Evolutionary conservation across 192 early-diverging fungal genomes (phyloP).

Genomic region (Kickxella alabastrina): DNA sequence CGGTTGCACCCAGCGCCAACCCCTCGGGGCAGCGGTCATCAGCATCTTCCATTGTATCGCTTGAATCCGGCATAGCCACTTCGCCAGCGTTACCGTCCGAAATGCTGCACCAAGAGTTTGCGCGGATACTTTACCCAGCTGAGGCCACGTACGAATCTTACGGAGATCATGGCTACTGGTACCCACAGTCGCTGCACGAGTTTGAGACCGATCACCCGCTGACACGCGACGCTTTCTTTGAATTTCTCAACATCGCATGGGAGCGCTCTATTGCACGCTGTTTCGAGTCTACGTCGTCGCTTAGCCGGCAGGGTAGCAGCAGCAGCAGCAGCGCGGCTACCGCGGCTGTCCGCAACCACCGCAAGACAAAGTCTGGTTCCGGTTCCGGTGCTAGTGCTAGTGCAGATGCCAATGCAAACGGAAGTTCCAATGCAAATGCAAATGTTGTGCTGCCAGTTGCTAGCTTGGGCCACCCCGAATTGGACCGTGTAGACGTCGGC

Average conservation of each 20-base stretch:
- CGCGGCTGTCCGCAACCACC: conserved; percentile 11
- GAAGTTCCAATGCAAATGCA: too few species aligned
- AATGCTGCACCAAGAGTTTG: conserved; percentile 36
- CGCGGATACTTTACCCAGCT: conserved; percentile 41
- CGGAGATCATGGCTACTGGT: conserved; percentile 50
- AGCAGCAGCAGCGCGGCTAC: conserved; percentile 8
- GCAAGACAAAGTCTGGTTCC: conserved; percentile 13
- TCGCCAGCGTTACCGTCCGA: conserved; percentile 20
- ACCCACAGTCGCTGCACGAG: conserved; percentile 51
- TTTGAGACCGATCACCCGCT: conserved; percentile 43
- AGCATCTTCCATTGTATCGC: conserved; percentile 39
- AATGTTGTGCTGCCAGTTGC: not conserved
- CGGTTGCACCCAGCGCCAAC: conserved; percentile 1
- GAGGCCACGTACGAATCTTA: conserved; percentile 48
- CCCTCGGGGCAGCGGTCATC: conserved; percentile 19
- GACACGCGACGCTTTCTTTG: conserved; percentile 42
- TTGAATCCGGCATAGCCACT: conserved; percentile 17
- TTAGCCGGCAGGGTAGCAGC: conserved; percentile 44
- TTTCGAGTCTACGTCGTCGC: conserved; percentile 22
- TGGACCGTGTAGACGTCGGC: conserved; percentile 50
- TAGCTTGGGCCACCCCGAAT: conserved; percentile 36
- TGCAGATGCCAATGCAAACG: too few species aligned
- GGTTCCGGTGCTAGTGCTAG: too few species aligned
- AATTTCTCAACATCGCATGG: conserved; percentile 49
- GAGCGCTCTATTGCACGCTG: conserved; percentile 45